Base-by-base conservation (phyloP, 2,329 filamentous ascomycete genomes). In the Microcyclospora pomicola region DNA sequence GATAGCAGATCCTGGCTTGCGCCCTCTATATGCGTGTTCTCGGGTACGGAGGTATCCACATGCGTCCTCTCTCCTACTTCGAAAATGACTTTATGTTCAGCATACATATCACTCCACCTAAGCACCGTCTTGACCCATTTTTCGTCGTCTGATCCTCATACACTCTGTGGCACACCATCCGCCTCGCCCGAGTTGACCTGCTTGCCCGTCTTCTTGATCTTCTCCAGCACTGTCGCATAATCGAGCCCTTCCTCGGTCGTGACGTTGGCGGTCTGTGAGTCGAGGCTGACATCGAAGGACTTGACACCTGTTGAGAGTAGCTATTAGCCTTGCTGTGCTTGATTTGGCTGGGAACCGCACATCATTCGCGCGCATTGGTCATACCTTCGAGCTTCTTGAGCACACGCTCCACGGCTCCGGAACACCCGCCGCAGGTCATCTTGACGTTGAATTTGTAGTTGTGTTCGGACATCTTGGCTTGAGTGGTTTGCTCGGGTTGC, bases 351-450 rank as follows among this genome's bases (percentile, higher is more conserved):
- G 14, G 2, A 2, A 15, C 4, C 13, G 15, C 39, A 37, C 15
- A n/a, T n/a, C n/a, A n/a, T n/a, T n/a, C n/a, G n/a, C n/a, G n/a
- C 47, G 45, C 47, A 33, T 49, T 43, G 19, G 63, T 24, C 74
- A 48, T 59, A 93, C 87, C 86, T 14, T 92, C 81, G 2, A 93
- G 77, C 68, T 85, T 94, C 69, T 83, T 88, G 48, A 98, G 76
- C 33, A 95, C 86, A 37, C 86, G 75, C 65, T 93, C 82, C 33
- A 98, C 73, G 49, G 91, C 91, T 55, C 87, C 86, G 33, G 87
- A 95, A 78, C 91, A 98, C 61, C 91, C 91, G 59, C 83, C 77
- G 68, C 91, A 98, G 71, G 71, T 82, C 91, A 98, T 98, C 64
- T 69, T 72, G 62, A 96, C 76, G 64, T 87, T 79, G 72, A 96